Percentiles rank a stretch among this genome's conserved stretches.
Conservation (phyloP, 2,329 filamentous ascomycete species). For the Xylaria sp. region DNA sequence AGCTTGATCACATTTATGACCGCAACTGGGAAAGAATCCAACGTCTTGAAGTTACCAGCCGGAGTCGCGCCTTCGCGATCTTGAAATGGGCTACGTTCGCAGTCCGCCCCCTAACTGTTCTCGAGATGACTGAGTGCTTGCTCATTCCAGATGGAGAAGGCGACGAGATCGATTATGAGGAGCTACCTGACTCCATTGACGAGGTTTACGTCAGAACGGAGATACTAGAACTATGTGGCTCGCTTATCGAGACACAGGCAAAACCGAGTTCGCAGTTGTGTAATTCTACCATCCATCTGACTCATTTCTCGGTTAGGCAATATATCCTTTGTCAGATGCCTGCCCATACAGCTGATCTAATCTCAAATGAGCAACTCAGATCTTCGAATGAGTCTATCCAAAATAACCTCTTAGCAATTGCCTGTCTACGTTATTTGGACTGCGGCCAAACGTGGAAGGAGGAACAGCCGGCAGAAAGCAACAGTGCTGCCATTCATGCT, state of each 20-base stretch:
- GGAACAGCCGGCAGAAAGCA: neutral
- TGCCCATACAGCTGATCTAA: neutral
- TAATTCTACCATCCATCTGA: conserved; percentile 29
- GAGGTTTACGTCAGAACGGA: conserved; percentile 27
- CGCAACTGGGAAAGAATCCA: conserved; percentile 46
- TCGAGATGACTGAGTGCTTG: conserved; percentile 29
- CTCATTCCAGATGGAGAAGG: conserved; percentile 22
- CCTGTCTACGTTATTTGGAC: conserved; percentile 32
- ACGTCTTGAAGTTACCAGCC: conserved; percentile 22
- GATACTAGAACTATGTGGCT: conserved; percentile 32
- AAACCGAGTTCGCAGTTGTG: neutral
- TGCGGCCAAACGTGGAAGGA: conserved; percentile 10
- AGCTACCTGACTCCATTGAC: conserved; percentile 30
- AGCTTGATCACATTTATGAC: conserved; percentile 48
- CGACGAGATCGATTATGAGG: conserved; percentile 10
- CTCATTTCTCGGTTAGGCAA: conserved; percentile 32
- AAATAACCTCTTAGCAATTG: conserved; percentile 27
- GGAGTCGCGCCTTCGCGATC: conserved; percentile 43
- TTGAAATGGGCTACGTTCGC: conserved; percentile 48
- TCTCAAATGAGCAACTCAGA: conserved; percentile 20
- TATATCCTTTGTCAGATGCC: conserved; percentile 30
- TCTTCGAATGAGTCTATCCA: conserved; percentile 22
- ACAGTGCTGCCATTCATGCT: neutral
- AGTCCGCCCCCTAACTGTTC: conserved; percentile 26
- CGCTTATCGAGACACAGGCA: conserved; percentile 28